Percentiles rank a stretch among this genome's conserved stretches.
These are phyloP conservation scores for Metschnikowia colocasiae DNA, from an alignment of 805 yeast species.

Conservation along the genomic window DNA sequence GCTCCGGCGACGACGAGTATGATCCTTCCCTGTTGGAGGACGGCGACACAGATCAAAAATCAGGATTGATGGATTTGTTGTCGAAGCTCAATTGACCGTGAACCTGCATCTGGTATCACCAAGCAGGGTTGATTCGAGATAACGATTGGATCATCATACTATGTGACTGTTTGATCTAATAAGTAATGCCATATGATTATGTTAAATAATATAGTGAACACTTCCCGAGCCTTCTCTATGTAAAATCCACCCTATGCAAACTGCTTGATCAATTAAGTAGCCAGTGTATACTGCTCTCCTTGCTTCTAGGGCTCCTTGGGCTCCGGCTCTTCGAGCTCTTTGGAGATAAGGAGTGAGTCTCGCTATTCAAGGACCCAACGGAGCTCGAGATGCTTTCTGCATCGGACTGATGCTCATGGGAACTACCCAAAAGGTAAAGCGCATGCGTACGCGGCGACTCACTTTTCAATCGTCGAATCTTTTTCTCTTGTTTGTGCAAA, in stretches of 20 bases:
- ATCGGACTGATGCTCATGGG: background rate
- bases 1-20: slow-evolving; percentile 11
- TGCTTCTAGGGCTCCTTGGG: background rate
- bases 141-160: background rate
- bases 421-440: background rate
- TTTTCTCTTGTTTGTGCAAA: slow-evolving; percentile 10
- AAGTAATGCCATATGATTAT: slow-evolving; percentile 1
- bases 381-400: background rate
- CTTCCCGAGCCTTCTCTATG: slow-evolving; percentile 4
- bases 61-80: slow-evolving; percentile 16
- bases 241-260: background rate
- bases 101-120: too few relatives aligned
- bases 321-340: slow-evolving; percentile 1
- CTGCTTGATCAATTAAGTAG: background rate
- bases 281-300: slow-evolving; percentile 6
- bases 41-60: slow-evolving; percentile 4
- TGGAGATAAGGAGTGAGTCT: background rate
- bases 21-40: slow-evolving; percentile 6
- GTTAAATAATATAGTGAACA: slow-evolving; percentile 1
- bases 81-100: slow-evolving; percentile 13
- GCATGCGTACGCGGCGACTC: slow-evolving; percentile 2
- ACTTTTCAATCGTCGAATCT: slow-evolving; percentile 1
- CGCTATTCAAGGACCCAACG: slow-evolving; percentile 1
- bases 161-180: background rate
- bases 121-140: too few relatives aligned